Evolutionary conservation across 2,329 filamentous ascomycete genomes (phyloP), one percentile per base, ranked within the genome.

Genomic region (Phialophora tarda): DNA sequence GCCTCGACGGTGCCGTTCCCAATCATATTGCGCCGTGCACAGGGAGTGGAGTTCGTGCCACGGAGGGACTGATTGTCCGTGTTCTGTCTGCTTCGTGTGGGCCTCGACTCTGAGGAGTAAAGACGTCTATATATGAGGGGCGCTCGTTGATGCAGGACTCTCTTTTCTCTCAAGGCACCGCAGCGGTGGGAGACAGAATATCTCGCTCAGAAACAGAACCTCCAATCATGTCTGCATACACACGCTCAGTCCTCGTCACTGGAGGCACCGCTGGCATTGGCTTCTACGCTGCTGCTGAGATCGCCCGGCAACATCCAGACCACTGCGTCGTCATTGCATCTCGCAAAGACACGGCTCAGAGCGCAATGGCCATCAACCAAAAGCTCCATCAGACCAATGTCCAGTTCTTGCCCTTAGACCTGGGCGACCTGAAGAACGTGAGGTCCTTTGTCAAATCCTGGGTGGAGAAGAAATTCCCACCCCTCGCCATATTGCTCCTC

Each of bases 201-300:
- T 17, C 17, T 3, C n/a, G 23, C 47, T 24, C 47, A 4, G 5
- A 50, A 11, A 21, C 8, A 24, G 24, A 11, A 21, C 24, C 4
- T 50, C 10, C 21, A 67, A 67, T 57, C 30, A 71, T 72, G 70
- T 58, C 70, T 21, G 48, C 53, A 44, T 66, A 60, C 59, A 64
- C 57, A 5, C 38, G 60, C 12, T 67, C 69, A 2, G 64, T 78
- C 34, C 74, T 83, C n/a, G 63, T 83, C 34, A 84, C 82, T 0
- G 82, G 82, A 17, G 82, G 82, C 4, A 84, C 82, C 1, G 59
- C 69, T 10, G 78, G 78, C 11, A 71, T 84, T 0, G 82, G 82
- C 1, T 83, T 80, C 63, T 69, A 82, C 8, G 73, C 76, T 23
- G 78, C 82, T 1, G 71, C 78, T 1, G 66, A 69, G 2, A 78